Conservation (phyloP, 176 grass and related monocot species). For the Carex scoparia region DNA sequence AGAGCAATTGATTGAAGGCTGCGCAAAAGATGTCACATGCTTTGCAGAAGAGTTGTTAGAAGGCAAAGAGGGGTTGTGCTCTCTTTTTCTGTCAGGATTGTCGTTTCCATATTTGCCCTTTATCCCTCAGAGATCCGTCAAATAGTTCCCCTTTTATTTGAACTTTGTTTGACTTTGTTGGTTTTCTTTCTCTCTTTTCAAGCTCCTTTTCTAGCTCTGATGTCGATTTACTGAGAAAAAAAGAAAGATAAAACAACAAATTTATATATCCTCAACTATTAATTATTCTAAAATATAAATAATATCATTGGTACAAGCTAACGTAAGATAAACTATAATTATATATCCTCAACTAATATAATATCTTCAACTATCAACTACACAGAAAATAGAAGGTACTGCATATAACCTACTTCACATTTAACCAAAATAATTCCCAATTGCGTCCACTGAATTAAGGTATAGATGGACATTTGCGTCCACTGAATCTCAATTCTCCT, state of each 20-base stretch:
- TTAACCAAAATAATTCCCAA: neutral
- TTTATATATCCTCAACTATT: neutral
- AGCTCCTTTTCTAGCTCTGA: neutral
- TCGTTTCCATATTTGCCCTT: neutral
- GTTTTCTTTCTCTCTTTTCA: neutral
- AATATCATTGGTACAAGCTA: neutral
- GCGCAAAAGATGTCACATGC: neutral
- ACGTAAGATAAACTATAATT: neutral
- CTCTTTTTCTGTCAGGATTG: slow-evolving; percentile 3
- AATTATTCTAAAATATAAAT: neutral
- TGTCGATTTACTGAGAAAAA: neutral
- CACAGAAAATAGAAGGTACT: neutral
- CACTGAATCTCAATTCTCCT: neutral
- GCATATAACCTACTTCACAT: neutral
- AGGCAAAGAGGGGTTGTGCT: neutral
- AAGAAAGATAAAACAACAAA: neutral
- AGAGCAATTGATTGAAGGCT: neutral
- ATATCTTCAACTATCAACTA: too few species aligned
- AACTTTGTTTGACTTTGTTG: neutral
- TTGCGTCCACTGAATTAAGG: neutral
- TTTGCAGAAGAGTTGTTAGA: neutral
- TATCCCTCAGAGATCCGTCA: neutral
- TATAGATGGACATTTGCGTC: neutral
- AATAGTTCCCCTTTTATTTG: neutral
- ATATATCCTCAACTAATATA: too few species aligned